A percentile compares a stretch with the other conserved stretches of the same genome.
phyloP scores from a whole-genome alignment of 2,329 filamentous ascomycete genomes.

The Trichoderma cornu-damae region DNA sequence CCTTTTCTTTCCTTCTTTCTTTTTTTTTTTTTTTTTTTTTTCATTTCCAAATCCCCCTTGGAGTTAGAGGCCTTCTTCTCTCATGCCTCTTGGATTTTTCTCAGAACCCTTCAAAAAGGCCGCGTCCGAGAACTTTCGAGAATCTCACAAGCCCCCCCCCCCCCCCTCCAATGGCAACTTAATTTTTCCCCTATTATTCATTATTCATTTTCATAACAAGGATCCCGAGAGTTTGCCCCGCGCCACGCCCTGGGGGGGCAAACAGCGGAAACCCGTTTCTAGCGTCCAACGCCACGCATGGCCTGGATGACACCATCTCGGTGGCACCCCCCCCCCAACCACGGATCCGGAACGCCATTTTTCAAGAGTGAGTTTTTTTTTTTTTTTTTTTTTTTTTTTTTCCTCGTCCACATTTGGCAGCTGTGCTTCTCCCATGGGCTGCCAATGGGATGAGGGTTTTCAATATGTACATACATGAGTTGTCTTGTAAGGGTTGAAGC shows the following conservation, averaged over 20 bases:
- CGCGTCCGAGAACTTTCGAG: neutral
- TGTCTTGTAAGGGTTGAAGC: neutral
- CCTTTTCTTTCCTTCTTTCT: too few species aligned
- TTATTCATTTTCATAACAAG: too few species aligned
- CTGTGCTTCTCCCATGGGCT: neutral
- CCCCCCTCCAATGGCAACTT: neutral
- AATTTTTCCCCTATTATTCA: conserved; percentile 2
- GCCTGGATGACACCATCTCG: conserved; percentile 18
- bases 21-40: too few species aligned
- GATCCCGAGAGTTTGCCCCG: conserved; percentile 10
- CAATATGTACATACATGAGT: too few species aligned
- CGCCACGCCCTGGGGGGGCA: conserved; percentile 2
- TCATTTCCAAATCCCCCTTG: neutral
- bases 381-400: neutral
- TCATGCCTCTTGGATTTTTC: neutral
- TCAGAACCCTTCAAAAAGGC: neutral
- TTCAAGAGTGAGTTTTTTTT: too few species aligned
- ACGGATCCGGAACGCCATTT: neutral
- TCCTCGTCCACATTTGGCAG: neutral
- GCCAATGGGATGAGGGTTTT: neutral
- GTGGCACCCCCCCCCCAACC: conserved; percentile 16
- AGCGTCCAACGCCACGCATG: conserved; percentile 19
- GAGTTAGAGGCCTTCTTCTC: neutral
- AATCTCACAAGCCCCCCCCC: conserved; percentile 2
- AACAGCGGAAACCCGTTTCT: conserved; percentile 1